phyloP scores from a whole-genome alignment of 768 basidiomycete species.

The Russula griseocarnosa region DNA sequence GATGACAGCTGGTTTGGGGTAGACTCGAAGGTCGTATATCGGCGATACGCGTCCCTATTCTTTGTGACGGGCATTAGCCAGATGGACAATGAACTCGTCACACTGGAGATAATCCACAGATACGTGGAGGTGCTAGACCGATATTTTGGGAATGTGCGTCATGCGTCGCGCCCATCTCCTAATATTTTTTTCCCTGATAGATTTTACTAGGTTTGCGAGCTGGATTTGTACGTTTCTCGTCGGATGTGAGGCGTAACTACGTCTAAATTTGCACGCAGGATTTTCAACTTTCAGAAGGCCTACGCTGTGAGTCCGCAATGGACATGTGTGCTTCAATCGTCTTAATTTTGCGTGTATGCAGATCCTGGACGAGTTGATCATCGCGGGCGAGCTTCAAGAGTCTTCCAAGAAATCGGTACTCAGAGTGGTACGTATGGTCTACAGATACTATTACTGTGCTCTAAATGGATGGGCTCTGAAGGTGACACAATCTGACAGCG shows the following conservation, averaged over 20 bases:
- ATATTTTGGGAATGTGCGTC: slow-evolving; percentile 82
- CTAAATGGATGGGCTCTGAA: slow-evolving; percentile 32
- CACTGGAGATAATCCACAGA: slow-evolving; percentile 90
- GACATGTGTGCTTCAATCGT: neutral
- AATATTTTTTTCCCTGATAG: slow-evolving; percentile 1
- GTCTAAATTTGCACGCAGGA: slow-evolving; percentile 43
- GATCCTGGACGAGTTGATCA: slow-evolving; percentile 90
- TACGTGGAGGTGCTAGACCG: slow-evolving; percentile 86
- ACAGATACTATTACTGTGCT: neutral
- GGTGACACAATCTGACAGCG: slow-evolving; percentile 82
- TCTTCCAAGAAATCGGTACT: slow-evolving; percentile 73
- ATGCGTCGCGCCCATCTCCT: neutral
- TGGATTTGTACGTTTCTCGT: slow-evolving; percentile 67
- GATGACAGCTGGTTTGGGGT: slow-evolving; percentile 8
- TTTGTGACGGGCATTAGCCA: slow-evolving; percentile 86
- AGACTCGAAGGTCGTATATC: slow-evolving; percentile 88
- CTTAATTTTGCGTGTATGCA: slow-evolving; percentile 30
- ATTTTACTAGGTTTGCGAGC: slow-evolving; percentile 69
- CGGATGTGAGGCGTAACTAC: neutral
- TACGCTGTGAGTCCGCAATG: slow-evolving; percentile 55
- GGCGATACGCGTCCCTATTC: slow-evolving; percentile 93
- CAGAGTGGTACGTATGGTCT: slow-evolving; percentile 44
- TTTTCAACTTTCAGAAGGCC: slow-evolving; percentile 97
- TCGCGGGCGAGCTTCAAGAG: slow-evolving; percentile 92
- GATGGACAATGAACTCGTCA: slow-evolving; percentile 86